These are phyloP conservation scores for Lactarius sanguifluus DNA, from an alignment of 768 basidiomycete species.

Conservation along the genomic window DNA sequence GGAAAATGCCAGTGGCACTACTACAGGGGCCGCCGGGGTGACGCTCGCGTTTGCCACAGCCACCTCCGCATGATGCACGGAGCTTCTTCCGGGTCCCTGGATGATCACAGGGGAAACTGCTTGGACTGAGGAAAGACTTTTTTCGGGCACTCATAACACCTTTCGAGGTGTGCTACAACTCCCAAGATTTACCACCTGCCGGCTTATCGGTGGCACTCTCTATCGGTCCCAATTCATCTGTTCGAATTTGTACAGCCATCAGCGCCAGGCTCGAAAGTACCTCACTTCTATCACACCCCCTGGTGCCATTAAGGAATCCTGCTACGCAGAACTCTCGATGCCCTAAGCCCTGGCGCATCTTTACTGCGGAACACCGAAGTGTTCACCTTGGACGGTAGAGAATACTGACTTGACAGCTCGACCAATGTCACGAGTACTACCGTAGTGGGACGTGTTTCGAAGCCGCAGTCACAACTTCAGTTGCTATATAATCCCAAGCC, in stretches of 20 bases:
- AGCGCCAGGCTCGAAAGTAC: not conserved
- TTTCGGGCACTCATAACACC: not conserved
- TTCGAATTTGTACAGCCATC: not conserved
- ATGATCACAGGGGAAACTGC: not conserved
- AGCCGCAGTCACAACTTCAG: not conserved
- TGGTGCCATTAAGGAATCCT: not conserved
- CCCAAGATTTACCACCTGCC: not conserved
- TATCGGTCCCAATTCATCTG: not conserved
- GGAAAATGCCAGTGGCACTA: not conserved
- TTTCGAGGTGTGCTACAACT: not conserved
- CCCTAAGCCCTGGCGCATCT: not conserved
- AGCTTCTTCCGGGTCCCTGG: not conserved
- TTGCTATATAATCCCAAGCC: not conserved
- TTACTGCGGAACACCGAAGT: not conserved
- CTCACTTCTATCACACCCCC: not conserved
- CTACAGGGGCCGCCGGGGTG: too few species aligned
- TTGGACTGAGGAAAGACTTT: not conserved
- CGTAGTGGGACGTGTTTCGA: not conserved
- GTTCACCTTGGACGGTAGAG: not conserved
- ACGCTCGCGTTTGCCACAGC: not conserved
- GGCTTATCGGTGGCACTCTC: not conserved
- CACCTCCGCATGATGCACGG: not conserved
- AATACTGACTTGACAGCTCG: not conserved
- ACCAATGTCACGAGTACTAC: not conserved
- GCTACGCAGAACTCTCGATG: not conserved